Evolutionary conservation across 768 basidiomycete species (phyloP).

Genomic region (Leucocoprinus sp.): DNA sequence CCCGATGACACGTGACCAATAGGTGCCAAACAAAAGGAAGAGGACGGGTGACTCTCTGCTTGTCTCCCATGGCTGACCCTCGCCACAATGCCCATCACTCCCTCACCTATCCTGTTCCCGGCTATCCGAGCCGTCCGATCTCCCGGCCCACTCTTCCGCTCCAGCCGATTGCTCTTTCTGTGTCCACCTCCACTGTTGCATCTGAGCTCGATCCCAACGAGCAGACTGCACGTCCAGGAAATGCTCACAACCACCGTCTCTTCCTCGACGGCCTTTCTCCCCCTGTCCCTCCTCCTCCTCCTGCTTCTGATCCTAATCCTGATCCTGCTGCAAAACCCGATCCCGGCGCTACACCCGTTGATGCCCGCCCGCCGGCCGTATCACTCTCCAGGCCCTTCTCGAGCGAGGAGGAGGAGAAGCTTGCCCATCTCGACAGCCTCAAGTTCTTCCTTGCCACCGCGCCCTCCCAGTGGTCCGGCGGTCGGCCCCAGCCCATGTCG

Average conservation of each 20-base stretch:
- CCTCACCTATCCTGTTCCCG: slow-evolving; percentile 21
- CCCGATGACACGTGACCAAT: no score
- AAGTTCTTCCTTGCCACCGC: slow-evolving; percentile 88
- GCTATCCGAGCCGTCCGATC: slow-evolving; percentile 17
- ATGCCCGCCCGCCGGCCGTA: slow-evolving; percentile 12
- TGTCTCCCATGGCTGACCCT: no score
- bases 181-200: slow-evolving; percentile 29
- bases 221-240: slow-evolving; percentile 39
- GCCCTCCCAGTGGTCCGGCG: slow-evolving; percentile 61
- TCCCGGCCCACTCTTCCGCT: slow-evolving; percentile 17
- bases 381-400: slow-evolving; percentile 40
- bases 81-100: slow-evolving; percentile 15
- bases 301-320: not conserved
- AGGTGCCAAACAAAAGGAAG: no score
- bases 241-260: slow-evolving; percentile 36
- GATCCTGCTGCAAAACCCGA: slow-evolving; percentile 6
- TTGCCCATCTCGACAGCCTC: slow-evolving; percentile 73
- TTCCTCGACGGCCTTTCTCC: slow-evolving; percentile 27
- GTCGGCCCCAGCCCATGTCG: not conserved
- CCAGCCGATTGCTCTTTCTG: slow-evolving; percentile 24
- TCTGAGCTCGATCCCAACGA: slow-evolving; percentile 38
- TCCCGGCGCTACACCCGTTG: slow-evolving; percentile 12
- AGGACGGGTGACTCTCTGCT: no score
- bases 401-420: slow-evolving; percentile 55
- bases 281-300: slow-evolving; percentile 9